phyloP scores from a whole-genome alignment of 2,329 filamentous ascomycete species.

The Parafenestella ontariensis region DNA sequence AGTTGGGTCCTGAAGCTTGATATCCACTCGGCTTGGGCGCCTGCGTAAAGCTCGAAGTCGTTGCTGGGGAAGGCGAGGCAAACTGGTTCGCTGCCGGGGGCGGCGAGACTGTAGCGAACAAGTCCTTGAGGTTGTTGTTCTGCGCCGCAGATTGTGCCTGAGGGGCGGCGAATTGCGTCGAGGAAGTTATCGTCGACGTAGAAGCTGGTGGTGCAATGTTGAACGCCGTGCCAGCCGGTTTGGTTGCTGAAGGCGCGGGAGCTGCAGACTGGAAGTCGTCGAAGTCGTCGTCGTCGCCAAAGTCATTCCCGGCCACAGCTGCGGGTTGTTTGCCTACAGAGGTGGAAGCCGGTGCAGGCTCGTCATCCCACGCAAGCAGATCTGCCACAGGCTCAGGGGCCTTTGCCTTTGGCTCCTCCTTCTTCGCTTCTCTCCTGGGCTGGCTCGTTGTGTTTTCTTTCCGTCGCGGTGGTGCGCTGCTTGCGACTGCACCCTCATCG shows the following conservation, averaged over 20 bases:
- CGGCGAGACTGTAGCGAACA: slow-evolving; percentile 84
- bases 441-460: slow-evolving; percentile 53
- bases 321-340: slow-evolving; percentile 55
- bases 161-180: slow-evolving; percentile 78
- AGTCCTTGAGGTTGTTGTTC: slow-evolving; percentile 78
- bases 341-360: slow-evolving; percentile 63
- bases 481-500: slow-evolving; percentile 74
- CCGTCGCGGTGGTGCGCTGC: slow-evolving; percentile 57
- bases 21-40: slow-evolving; percentile 68
- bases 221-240: slow-evolving; percentile 64
- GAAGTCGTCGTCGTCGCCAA: slow-evolving; percentile 83
- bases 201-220: slow-evolving; percentile 56
- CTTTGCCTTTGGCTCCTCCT: slow-evolving; percentile 78
- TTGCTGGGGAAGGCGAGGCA: slow-evolving; percentile 56
- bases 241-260: slow-evolving; percentile 55
- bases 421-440: slow-evolving; percentile 60
- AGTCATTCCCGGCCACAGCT: slow-evolving; percentile 50
- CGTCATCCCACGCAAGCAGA: slow-evolving; percentile 87
- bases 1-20: slow-evolving; percentile 85
- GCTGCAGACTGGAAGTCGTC: slow-evolving; percentile 94
- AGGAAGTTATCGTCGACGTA: slow-evolving; percentile 58
- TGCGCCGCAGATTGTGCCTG: slow-evolving; percentile 85
- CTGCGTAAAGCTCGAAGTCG: slow-evolving; percentile 50
- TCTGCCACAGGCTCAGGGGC: slow-evolving; percentile 78
- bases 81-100: slow-evolving; percentile 63